phyloP scores from a whole-genome alignment of 352 stramenopile genomes.

The Pythium insidiosum region DNA sequence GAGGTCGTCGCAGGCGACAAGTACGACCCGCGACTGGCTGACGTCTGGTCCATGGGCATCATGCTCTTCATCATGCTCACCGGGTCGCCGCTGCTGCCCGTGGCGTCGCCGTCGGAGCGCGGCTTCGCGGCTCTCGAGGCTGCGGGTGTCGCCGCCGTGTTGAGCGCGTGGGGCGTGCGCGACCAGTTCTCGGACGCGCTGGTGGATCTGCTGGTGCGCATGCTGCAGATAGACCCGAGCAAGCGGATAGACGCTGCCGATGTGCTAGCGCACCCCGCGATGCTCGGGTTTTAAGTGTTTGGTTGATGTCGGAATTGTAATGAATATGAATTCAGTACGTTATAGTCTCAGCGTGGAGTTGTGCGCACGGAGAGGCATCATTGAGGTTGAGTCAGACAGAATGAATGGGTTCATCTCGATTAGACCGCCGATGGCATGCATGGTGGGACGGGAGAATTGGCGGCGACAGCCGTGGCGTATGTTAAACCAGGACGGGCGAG shows the following conservation, averaged over 20 bases:
- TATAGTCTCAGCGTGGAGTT: too few relatives aligned
- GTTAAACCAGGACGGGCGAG: too few relatives aligned
- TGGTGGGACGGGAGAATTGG: too few relatives aligned
- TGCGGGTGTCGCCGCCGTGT: background rate
- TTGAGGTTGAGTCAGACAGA: too few relatives aligned
- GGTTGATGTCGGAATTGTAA: too few relatives aligned
- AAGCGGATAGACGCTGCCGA: slow-evolving; percentile 25
- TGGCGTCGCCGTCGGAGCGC: background rate
- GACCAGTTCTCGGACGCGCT: slow-evolving; percentile 10
- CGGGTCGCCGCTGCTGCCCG: slow-evolving; percentile 2
- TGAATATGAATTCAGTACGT: too few relatives aligned
- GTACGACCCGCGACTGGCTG: slow-evolving; percentile 6
- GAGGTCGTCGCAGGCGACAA: slow-evolving; percentile 1
- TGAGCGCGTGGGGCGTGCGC: background rate
- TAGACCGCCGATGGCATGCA: too few relatives aligned
- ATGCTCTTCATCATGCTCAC: slow-evolving; percentile 12
- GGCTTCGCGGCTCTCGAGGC: background rate
- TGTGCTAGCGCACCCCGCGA: slow-evolving; percentile 17
- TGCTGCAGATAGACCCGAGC: slow-evolving; percentile 41
- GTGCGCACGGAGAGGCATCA: too few relatives aligned
- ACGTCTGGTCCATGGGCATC: slow-evolving; percentile 11
- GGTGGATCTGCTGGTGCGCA: slow-evolving; percentile 33
- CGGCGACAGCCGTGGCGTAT: too few relatives aligned
- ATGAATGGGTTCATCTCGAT: too few relatives aligned
- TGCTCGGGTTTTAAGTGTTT: background rate